These are phyloP conservation scores for Glycine latifolia DNA, from an alignment of 306 rosid species.

Conservation along the genomic window DNA sequence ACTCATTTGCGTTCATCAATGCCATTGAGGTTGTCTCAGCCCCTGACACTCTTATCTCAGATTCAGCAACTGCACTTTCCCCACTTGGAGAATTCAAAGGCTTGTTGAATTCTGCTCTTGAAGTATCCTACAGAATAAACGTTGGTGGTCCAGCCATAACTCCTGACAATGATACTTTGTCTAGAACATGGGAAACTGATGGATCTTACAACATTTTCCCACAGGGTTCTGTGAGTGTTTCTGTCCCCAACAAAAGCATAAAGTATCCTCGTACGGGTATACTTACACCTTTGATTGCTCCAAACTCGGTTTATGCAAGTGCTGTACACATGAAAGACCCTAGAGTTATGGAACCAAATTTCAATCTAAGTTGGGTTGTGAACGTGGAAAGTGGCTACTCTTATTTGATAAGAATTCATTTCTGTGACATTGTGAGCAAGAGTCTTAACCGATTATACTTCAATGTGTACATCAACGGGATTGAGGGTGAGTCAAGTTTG, in stretches of 20 bases:
- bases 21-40: conserved; percentile 88
- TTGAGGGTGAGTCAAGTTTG: conserved; percentile 55
- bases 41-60: conserved; percentile 63
- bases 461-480: conserved; percentile 69
- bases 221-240: conserved; percentile 57
- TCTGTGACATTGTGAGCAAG: conserved; percentile 83
- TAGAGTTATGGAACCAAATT: conserved; percentile 41
- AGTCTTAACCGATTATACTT: conserved; percentile 57
- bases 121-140: conserved; percentile 64
- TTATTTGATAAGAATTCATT: conserved; percentile 83
- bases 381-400: conserved; percentile 66
- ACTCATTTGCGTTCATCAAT: conserved; percentile 72
- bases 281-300: conserved; percentile 65
- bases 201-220: conserved; percentile 56
- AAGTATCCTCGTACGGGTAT: conserved; percentile 48
- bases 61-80: conserved; percentile 58
- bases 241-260: conserved; percentile 49
- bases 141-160: too few species aligned
- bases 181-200: conserved; percentile 81
- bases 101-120: conserved; percentile 52
- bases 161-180: conserved; percentile 55
- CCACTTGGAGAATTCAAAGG: conserved; percentile 57
- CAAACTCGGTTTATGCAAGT: conserved; percentile 64
- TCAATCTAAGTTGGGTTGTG: conserved; percentile 78
- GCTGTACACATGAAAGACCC: conserved; percentile 63